These are phyloP conservation scores for Musa troglodytarum DNA, from an alignment of 176 grass and related monocot genomes.

Conservation along the genomic window DNA sequence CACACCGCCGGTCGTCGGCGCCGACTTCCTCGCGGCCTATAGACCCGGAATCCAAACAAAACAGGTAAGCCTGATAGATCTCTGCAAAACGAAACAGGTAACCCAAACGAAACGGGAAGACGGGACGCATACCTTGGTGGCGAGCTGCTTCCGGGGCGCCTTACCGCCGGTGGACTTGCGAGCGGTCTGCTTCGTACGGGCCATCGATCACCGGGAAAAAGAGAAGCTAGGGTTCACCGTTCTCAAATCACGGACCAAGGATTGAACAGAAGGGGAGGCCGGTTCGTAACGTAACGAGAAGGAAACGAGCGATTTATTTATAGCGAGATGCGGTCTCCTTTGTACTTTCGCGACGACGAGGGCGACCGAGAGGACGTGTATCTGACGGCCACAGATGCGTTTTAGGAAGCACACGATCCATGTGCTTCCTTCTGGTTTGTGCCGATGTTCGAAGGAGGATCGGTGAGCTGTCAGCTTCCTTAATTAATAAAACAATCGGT, in stretches of 20 bases:
- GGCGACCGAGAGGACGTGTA: neutral
- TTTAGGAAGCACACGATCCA: neutral
- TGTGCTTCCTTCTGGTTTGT: neutral
- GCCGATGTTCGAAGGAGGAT: no score
- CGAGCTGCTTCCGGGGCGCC: constrained; percentile 2
- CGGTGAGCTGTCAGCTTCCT: neutral
- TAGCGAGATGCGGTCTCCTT: neutral
- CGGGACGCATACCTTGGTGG: neutral
- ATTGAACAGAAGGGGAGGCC: no score
- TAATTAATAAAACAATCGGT: neutral
- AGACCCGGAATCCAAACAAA: no score
- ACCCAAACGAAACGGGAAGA: no score
- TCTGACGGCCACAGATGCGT: neutral
- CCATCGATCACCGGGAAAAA: neutral
- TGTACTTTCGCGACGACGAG: no score
- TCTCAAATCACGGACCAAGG: neutral
- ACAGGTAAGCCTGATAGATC: no score
- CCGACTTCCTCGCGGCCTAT: constrained; percentile 21
- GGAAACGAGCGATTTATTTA: neutral
- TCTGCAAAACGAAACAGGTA: no score
- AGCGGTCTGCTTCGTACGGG: neutral
- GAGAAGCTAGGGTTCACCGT: neutral
- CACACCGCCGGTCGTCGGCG: constrained; percentile 18
- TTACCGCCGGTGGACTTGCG: constrained; percentile 2
- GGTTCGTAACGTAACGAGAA: no score